phyloP scores from a whole-genome alignment of 768 basidiomycete species.

The Amanita polypyramis region DNA sequence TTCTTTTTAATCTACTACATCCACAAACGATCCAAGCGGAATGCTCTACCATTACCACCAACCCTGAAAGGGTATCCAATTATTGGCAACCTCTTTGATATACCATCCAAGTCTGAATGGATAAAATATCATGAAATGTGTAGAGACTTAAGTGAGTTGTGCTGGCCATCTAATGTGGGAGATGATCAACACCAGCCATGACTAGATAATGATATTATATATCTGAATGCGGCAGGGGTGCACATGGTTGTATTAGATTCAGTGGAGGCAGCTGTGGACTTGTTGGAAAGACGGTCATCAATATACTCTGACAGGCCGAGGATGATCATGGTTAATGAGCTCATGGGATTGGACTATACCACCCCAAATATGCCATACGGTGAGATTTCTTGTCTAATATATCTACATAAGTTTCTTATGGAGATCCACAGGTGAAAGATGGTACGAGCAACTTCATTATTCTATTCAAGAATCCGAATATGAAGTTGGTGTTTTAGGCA shows the following conservation, averaged over 20 bases:
- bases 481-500: slow-evolving; percentile 13
- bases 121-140: neutral
- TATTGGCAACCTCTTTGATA: neutral
- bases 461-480: neutral
- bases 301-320: slow-evolving; percentile 11
- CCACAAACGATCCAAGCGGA: neutral
- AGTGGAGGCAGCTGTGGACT: slow-evolving; percentile 11
- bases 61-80: neutral
- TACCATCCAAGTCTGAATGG: neutral
- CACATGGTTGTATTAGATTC: slow-evolving; percentile 11
- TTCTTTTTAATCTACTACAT: neutral
- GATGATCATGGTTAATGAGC: neutral
- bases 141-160: neutral
- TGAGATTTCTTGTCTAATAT: slow-evolving; percentile 6
- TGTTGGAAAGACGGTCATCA: slow-evolving; percentile 13
- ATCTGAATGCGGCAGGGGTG: neutral
- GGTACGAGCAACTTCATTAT: neutral
- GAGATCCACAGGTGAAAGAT: neutral
- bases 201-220: neutral
- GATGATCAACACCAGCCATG: neutral
- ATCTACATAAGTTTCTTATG: neutral
- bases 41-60: neutral
- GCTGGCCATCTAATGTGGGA: neutral
- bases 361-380: slow-evolving; percentile 20
- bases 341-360: slow-evolving; percentile 11